Conservation (phyloP, 345 rosid species). For the Capsella bursapastoris region DNA sequence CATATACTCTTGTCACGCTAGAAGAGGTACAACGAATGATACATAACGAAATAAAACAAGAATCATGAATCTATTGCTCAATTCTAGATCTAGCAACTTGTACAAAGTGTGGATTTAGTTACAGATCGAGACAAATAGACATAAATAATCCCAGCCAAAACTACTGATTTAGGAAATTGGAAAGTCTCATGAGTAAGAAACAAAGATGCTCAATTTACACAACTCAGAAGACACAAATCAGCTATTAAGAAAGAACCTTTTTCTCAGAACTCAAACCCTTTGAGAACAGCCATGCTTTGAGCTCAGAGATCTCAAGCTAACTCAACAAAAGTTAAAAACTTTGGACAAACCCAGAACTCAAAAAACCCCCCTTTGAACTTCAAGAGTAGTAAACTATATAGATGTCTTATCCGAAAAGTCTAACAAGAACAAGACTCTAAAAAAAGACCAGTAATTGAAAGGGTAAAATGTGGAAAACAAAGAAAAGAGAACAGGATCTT, state of each 20-base stretch:
- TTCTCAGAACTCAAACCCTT: slow-evolving; percentile 18
- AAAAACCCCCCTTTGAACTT: not conserved
- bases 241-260: not conserved
- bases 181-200: not conserved
- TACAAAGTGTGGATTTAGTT: slow-evolving; percentile 7
- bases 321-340: not conserved
- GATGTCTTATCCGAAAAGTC: too few species aligned
- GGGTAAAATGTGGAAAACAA: slow-evolving; percentile 3
- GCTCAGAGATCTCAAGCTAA: slow-evolving; percentile 34
- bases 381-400: slow-evolving; percentile 1
- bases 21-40: slow-evolving; percentile 9
- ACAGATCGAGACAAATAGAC: slow-evolving; percentile 11
- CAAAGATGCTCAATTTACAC: slow-evolving; percentile 25
- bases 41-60: not conserved
- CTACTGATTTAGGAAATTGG: slow-evolving; percentile 6
- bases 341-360: slow-evolving; percentile 22
- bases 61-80: not conserved
- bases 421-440: not conserved
- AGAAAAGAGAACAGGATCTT: not conserved
- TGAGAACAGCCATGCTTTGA: slow-evolving; percentile 4
- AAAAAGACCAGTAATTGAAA: not conserved
- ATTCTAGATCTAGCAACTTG: slow-evolving; percentile 35
- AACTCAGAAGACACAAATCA: not conserved
- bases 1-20: slow-evolving; percentile 31
- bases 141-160: not conserved